Evolutionary conservation across 1,139 yeast species (phyloP).

Genomic region (Hemisphaericaspora lyxosophila): DNA sequence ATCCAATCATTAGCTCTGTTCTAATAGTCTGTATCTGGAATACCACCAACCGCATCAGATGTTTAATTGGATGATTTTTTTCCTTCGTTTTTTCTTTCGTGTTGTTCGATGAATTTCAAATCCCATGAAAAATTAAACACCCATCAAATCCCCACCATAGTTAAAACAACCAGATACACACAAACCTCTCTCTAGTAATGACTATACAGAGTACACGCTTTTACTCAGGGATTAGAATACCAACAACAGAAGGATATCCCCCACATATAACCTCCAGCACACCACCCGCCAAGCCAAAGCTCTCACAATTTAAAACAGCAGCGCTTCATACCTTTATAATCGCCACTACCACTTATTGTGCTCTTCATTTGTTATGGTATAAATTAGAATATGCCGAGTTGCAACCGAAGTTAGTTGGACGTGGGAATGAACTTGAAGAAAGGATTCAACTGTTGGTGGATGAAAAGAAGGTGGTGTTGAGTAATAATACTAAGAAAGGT

Average conservation of each 20-base stretch:
- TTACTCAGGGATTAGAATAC: constrained; percentile 11
- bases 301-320: constrained; percentile 41
- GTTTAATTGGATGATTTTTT: constrained; percentile 2
- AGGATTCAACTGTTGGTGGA: constrained; percentile 34
- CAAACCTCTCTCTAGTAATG: too few relatives aligned
- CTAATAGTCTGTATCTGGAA: too few relatives aligned
- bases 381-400: constrained; percentile 33
- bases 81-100: too few relatives aligned
- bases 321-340: constrained; percentile 40
- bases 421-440: constrained; percentile 29
- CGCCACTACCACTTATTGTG: constrained; percentile 41
- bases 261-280: background rate
- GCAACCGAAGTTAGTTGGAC: constrained; percentile 22
- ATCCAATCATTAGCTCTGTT: background rate
- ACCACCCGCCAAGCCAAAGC: constrained; percentile 26
- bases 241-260: constrained; percentile 3
- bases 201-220: too few relatives aligned
- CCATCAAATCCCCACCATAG: background rate
- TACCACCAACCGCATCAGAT: too few relatives aligned
- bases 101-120: background rate
- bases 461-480: constrained; percentile 23
- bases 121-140: background rate
- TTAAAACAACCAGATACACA: too few relatives aligned
- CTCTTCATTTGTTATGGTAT: constrained; percentile 36
- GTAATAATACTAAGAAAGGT: constrained; percentile 4